A percentile compares a stretch with the other conserved stretches of the same genome.
phyloP scores from a whole-genome alignment of 2,329 filamentous ascomycete species.

The Pseudophaeomoniella oleicola region DNA sequence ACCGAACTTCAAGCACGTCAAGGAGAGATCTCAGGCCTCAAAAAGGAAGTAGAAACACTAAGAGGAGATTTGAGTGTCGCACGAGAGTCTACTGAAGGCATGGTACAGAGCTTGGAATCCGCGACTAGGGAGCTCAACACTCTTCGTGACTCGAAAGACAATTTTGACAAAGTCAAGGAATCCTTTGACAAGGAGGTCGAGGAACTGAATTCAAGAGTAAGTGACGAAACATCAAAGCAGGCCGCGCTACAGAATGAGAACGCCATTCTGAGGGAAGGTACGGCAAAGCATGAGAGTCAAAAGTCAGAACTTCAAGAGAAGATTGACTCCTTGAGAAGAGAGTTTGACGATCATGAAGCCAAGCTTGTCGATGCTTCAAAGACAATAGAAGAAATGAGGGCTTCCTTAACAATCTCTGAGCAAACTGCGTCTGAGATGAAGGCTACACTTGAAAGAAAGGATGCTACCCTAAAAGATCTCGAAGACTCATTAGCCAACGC shows the following conservation, averaged over 20 bases:
- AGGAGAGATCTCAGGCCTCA: conserved; percentile 56
- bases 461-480: conserved; percentile 12
- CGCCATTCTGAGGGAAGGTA: conserved; percentile 19
- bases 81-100: conserved; percentile 54
- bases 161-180: conserved; percentile 27
- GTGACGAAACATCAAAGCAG: conserved; percentile 15
- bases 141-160: conserved; percentile 37
- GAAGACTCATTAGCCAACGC: conserved; percentile 12
- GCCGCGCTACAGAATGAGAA: conserved; percentile 15
- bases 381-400: conserved; percentile 4
- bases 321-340: conserved; percentile 22
- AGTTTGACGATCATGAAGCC: conserved; percentile 19
- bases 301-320: conserved; percentile 20
- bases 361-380: conserved; percentile 10
- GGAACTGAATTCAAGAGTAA: conserved; percentile 16
- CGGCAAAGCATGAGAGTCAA: conserved; percentile 25
- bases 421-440: conserved; percentile 12
- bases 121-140: conserved; percentile 49
- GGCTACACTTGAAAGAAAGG: conserved; percentile 19
- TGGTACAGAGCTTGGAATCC: conserved; percentile 52
- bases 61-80: conserved; percentile 56
- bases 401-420: conserved; percentile 10
- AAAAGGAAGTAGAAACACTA: conserved; percentile 51
- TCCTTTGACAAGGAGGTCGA: conserved; percentile 26
- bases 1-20: conserved; percentile 56